Evolutionary conservation across 2,329 filamentous ascomycete species (phyloP).

Genomic region (Emericellopsis atlantica): DNA sequence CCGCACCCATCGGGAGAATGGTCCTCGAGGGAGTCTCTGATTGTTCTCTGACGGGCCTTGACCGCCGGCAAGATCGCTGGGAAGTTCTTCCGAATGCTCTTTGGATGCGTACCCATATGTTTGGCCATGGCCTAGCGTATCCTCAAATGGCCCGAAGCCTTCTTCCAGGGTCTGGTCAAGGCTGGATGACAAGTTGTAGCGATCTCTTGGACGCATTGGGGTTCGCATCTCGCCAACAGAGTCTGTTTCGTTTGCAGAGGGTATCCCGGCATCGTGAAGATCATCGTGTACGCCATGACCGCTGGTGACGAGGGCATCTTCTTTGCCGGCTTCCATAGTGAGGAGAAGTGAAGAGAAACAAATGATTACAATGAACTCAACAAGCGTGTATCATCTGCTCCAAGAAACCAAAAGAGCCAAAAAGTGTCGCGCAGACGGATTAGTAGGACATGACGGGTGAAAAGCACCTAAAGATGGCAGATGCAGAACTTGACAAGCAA

Average conservation of each 20-base stretch:
- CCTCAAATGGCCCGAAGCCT: no score
- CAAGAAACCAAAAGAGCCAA: constrained; percentile 29
- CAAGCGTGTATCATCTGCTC: constrained; percentile 18
- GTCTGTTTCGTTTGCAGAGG: no score
- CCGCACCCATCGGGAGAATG: constrained; percentile 64
- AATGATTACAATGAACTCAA: constrained; percentile 4
- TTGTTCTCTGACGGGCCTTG: background rate
- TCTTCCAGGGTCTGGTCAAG: no score
- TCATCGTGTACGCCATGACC: no score
- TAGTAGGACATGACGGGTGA: background rate
- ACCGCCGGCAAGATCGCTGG: background rate
- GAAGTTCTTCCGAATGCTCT: no score
- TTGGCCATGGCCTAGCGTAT: no score
- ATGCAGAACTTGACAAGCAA: constrained; percentile 5
- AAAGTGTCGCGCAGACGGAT: constrained; percentile 9
- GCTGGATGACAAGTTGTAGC: no score
- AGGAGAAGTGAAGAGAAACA: constrained; percentile 15
- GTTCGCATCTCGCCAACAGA: constrained; percentile 1
- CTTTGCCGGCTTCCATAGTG: constrained; percentile 5
- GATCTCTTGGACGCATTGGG: constrained; percentile 6
- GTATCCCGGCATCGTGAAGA: no score
- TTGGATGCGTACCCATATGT: no score
- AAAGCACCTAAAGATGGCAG: constrained; percentile 19
- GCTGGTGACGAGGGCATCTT: no score
- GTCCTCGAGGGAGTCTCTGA: constrained; percentile 10